A percentile compares a stretch with the other conserved stretches of the same genome.
phyloP scores from a whole-genome alignment of 192 early-diverging fungal genomes.

The Dimargaris verticillata region DNA sequence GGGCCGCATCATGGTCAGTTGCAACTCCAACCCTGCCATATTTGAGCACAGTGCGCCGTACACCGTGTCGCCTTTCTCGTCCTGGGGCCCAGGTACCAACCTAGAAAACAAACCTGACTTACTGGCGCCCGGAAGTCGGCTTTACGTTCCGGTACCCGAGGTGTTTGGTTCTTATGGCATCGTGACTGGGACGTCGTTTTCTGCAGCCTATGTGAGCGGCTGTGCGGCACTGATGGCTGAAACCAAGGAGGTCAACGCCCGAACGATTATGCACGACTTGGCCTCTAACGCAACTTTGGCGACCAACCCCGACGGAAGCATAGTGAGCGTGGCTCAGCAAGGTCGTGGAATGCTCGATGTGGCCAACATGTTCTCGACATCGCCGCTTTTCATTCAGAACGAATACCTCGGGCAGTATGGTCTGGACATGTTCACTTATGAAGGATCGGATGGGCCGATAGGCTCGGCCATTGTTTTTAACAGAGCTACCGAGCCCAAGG shows the following conservation, averaged over 20 bases:
- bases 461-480: not conserved
- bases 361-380: not conserved
- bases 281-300: not conserved
- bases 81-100: conserved; percentile 52
- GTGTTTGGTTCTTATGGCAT: conserved; percentile 32
- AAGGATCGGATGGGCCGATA: not conserved
- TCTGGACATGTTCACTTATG: not conserved
- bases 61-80: conserved; percentile 52
- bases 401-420: not conserved
- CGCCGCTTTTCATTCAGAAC: not conserved
- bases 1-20: conserved; percentile 22
- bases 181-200: conserved; percentile 51
- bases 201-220: conserved; percentile 28
- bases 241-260: not conserved
- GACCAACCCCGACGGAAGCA: not conserved
- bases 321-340: not conserved
- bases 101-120: conserved; percentile 46
- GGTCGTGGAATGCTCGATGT: not conserved
- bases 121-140: conserved; percentile 39
- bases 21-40: conserved; percentile 29
- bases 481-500: not conserved
- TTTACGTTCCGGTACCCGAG: conserved; percentile 41
- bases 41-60: conserved; percentile 23
- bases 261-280: not conserved
- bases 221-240: not conserved